Base-by-base conservation (phyloP, 2,329 filamentous ascomycete species). In the Fusarium multiceps region DNA sequence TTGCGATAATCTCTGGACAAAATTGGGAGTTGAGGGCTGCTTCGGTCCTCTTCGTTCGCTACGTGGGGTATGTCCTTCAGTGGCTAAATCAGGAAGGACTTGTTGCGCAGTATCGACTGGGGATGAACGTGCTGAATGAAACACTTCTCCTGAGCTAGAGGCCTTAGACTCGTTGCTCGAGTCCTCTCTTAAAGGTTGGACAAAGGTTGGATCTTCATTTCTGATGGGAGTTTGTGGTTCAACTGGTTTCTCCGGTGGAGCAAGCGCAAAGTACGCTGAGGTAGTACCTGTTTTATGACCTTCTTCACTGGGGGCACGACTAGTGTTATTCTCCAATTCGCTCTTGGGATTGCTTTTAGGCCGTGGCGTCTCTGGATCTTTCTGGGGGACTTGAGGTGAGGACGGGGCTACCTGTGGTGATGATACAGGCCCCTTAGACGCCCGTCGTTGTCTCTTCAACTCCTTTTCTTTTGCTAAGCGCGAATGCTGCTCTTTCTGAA, bases 401-500 rank as follows among this genome's bases (percentile, higher is more conserved):
- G 65, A 67, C 14, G 67, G 53, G 14, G 68, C 70, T 18, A 56
- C 50, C 8, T 65, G 68, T 25, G 67, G 62, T 53, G 69, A 72
- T 13, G 51, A 48, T 25, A 60, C 46, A 30, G 56, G 68, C 57
- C 75, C 76, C 23, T 72, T 76, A 43, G 77, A 77, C 5, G 63
- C 66, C 53, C 76, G 79, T 20, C 71, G 73, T 41, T 73, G 70
- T 23, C 73, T 73, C 63, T 78, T 79, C 61, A 77, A 74, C 37
- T 80, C 79, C 53, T 78, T 82, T 32, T 81, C 80, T 18, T 77
- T 75, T 41, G 82, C 77, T 53, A 81, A 76, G 12, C 79, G 77
- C 18, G 78, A 75, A 46, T 85, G 83, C 71, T 92, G 90, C 68
- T 88, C 82, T 10, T 82, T 76, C 59, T 93, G 87, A 20, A 95